phyloP scores from a whole-genome alignment of 2,329 filamentous ascomycete species.

The Verticillium zaregamsianum region DNA sequence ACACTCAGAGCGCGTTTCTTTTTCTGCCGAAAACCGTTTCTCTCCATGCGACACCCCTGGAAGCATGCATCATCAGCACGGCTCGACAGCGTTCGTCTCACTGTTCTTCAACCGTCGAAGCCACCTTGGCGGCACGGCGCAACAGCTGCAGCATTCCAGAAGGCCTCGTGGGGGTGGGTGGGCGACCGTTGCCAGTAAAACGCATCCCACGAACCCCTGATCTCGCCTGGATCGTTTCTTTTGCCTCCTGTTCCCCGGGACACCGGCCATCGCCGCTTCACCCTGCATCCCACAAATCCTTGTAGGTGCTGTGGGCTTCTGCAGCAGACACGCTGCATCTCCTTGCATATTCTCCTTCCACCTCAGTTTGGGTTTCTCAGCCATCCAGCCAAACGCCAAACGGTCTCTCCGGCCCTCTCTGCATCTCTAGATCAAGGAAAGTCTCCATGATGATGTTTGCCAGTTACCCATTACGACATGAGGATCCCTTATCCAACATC shows the following conservation, averaged over 20 bases:
- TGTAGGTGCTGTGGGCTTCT: not conserved
- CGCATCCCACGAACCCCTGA: not conserved
- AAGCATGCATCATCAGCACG: not conserved
- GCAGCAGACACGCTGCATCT: not conserved
- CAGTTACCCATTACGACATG: too few species aligned
- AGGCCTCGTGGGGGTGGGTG: not conserved
- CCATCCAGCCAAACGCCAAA: too few species aligned
- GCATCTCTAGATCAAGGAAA: not conserved
- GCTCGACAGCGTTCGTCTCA: not conserved
- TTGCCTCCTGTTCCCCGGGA: not conserved
- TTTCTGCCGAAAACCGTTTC: not conserved
- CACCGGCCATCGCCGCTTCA: not conserved
- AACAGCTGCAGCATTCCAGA: not conserved
- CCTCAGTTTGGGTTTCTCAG: not conserved
- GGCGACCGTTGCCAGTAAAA: not conserved
- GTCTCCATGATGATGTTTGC: too few species aligned
- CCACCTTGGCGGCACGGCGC: not conserved
- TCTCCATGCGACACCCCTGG: not conserved
- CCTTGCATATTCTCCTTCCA: not conserved
- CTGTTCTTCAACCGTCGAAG: not conserved
- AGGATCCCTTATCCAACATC: too few species aligned
- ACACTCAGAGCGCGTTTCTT: not conserved
- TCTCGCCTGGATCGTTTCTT: not conserved
- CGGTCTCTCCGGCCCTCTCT: not conserved
- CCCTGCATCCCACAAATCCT: not conserved